These are phyloP conservation scores for Ploettnerulaceae sp. DNA, from an alignment of 2,329 filamentous ascomycete species.

Conservation along the genomic window DNA sequence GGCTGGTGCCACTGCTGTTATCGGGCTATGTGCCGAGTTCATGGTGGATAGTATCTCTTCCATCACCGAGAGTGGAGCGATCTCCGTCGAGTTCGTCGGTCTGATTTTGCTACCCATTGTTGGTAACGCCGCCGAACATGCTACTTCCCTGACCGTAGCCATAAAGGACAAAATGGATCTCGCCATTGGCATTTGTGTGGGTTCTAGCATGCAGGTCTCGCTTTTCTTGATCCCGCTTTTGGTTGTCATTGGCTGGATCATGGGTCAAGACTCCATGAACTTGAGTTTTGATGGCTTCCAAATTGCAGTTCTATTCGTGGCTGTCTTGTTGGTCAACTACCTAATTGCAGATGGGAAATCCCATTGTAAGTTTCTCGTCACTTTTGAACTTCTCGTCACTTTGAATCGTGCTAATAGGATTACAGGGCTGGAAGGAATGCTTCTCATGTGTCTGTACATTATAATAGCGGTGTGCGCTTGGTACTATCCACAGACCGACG, in stretches of 20 bases:
- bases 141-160: conserved; percentile 77
- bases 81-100: conserved; percentile 78
- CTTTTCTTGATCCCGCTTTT: conserved; percentile 76
- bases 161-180: conserved; percentile 70
- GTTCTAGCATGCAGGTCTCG: conserved; percentile 78
- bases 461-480: conserved; percentile 21
- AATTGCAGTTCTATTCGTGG: conserved; percentile 77
- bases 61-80: conserved; percentile 62
- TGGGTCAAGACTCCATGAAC: conserved; percentile 61
- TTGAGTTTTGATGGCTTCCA: conserved; percentile 76
- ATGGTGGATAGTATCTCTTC: conserved; percentile 70
- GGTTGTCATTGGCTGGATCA: conserved; percentile 75
- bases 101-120: conserved; percentile 77
- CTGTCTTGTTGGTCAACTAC: conserved; percentile 81
- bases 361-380: conserved; percentile 61
- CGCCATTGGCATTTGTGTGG: conserved; percentile 76
- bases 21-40: conserved; percentile 72
- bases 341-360: conserved; percentile 71
- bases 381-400: conserved; percentile 32
- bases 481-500: conserved; percentile 19
- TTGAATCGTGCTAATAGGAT: neutral
- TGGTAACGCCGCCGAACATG: conserved; percentile 76
- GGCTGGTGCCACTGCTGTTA: conserved; percentile 62
- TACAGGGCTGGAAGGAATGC: conserved; percentile 39
- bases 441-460: conserved; percentile 31